Conservation (phyloP, 345 rosid species). For the Erodium maritimum region DNA sequence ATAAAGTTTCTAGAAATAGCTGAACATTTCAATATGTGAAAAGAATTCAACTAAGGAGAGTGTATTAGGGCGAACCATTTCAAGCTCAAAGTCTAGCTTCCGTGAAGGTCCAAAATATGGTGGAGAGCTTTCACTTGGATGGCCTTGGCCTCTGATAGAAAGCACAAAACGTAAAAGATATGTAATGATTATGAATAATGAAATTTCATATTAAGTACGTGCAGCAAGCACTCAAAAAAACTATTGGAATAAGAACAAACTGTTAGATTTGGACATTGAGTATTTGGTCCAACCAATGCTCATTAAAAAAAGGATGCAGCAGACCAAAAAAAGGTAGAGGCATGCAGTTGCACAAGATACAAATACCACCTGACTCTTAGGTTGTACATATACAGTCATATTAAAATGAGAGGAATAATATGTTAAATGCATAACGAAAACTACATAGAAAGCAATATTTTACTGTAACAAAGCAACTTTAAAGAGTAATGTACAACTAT, state of each 20-base stretch:
- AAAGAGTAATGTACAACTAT: not conserved
- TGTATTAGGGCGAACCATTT: conserved; percentile 57
- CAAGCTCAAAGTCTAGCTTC: conserved; percentile 95
- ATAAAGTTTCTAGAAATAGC: not conserved
- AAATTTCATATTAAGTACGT: not conserved
- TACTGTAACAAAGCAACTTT: not conserved
- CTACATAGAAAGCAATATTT: not conserved
- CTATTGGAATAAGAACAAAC: not conserved
- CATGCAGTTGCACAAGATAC: not conserved
- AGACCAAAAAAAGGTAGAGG: not conserved
- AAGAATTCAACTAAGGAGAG: not conserved
- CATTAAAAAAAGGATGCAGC: not conserved
- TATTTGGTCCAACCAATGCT: not conserved
- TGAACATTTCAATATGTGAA: not conserved
- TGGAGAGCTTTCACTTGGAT: conserved; percentile 55
- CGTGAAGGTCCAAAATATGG: conserved; percentile 80
- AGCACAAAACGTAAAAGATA: conserved; percentile 5
- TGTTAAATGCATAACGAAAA: not conserved
- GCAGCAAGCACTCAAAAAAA: not conserved
- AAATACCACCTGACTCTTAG: not conserved
- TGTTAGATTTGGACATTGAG: not conserved
- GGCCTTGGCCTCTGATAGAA: conserved; percentile 68
- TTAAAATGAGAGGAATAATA: not conserved
- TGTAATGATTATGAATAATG: not conserved
- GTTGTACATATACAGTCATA: not conserved